Base-by-base conservation (phyloP, 2,329 filamentous ascomycete genomes). In the Leptoxyphium fumago region DNA sequence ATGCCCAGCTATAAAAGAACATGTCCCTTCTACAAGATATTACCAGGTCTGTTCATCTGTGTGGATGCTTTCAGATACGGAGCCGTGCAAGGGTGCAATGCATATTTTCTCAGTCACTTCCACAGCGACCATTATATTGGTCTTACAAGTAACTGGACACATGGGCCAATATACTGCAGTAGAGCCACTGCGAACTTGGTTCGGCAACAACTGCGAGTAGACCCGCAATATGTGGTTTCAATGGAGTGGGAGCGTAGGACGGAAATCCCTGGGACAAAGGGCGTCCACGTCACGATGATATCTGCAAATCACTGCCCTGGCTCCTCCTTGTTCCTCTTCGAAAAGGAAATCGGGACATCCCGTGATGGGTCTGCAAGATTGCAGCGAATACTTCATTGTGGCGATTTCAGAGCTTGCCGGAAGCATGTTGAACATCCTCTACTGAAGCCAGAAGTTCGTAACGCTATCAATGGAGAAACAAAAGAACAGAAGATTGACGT, bases 121-220 rank as follows among this genome's bases (percentile, higher is more conserved):
- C 91, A 98, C 63, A 95, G 87, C 56, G 91, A 98, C 59, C 91
- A 98, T 60, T 98, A 98, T 55, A 79, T 95, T 29, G 91, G 91
- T 2, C 68, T 98, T 10, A 91, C 85, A 10, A 78, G 83, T 7
- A 85, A 73, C 29, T 98, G 91, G 91, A 77, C 71, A 34, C 88
- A 98, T 59, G 91, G 91, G 0, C 89, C 88, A 0, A 96, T 98
- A 41, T 98, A 94, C 57, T 96, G 91, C 67, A 96, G 89, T 58
- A 82, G 79, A 52, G 84, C 94, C 11, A 98, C 91, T 0, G 91
- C 77, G 1, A 94, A 93, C 55, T 72, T 98, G 2, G 85, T 96
- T 29, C 80, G 81, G 48, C 83, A 83, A 54, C 88, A 95, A 61
- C 70, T 98, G 7, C 76, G 78, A 38, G 93, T 94, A 1, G 82